Evolutionary conservation across 495 filamentous ascomycete genomes (phyloP), one percentile per base, ranked within the genome.

Genomic region (Hypoxylon crocopeplum): DNA sequence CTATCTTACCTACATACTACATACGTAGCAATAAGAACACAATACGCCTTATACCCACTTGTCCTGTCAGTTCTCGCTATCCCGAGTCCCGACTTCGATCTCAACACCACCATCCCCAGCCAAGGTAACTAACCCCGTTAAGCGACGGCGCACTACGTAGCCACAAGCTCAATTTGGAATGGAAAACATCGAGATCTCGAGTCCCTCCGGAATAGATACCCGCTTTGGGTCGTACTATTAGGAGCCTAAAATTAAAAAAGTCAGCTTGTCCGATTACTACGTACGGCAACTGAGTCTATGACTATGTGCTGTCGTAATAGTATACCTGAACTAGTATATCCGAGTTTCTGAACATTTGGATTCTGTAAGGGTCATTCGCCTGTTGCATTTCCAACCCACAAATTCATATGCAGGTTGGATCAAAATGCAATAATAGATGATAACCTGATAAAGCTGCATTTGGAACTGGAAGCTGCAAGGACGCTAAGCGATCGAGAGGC

Each of bases 41-140:
- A n/a, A n/a, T n/a, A n/a, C n/a, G n/a, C n/a, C n/a, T n/a, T n/a
- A 51, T 63, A 63, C 59, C 59, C 59, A 57, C 59, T 63, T 63
- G 47, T 63, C 48, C 47, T 57, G 59, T 57, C 59, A 63, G 48
- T 57, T 52, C 34, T 57, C 59, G 45, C 33, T 42, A 22, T 57
- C 48, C 51, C 41, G 21, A 52, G 48, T 53, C 21, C 27, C 47
- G 40, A 47, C 48, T 42, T 58, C 53, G 59, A 63, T 63, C 48
- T 59, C 39, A 25, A 46, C 45, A 48, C 55, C 45, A 64, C 45
- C 55, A 39, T 37, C 48, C 17, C 32, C 13, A 45, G 36, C 52
- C 41, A 30, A 34, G 37, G 19, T 48, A 38, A 39, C 22, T 38
- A 64, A 25, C 44, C 54, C 24, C 48, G 48, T 59, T 51, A 40